Percentiles rank a stretch among this genome's conserved stretches.
phyloP scores from a whole-genome alignment of 1,284 basidiomycete species.

The Cerioporus squamosus region DNA sequence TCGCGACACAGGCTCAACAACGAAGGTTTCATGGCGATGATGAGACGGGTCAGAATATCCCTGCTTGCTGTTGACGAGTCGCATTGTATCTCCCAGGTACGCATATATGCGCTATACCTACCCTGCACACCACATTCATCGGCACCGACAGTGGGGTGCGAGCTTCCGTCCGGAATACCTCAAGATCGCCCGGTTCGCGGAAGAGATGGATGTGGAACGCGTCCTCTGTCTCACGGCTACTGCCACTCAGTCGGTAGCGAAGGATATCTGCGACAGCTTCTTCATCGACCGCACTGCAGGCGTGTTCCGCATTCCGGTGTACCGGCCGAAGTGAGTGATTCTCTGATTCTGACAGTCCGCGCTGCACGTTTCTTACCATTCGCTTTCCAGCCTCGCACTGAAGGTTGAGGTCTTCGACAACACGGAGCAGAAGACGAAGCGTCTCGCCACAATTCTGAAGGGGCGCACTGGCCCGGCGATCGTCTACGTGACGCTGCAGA shows the following conservation, averaged over 20 bases:
- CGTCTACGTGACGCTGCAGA: conserved; percentile 72
- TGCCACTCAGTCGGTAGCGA: conserved; percentile 63
- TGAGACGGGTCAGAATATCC: conserved; percentile 56
- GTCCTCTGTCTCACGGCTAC: conserved; percentile 80
- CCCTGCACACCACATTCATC: neutral
- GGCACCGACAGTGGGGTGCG: conserved; percentile 50
- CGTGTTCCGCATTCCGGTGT: conserved; percentile 47
- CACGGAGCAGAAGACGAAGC: conserved; percentile 44
- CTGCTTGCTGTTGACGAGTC: conserved; percentile 95
- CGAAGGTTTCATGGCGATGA: conserved; percentile 76
- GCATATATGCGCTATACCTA: neutral
- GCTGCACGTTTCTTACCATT: neutral
- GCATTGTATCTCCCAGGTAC: conserved; percentile 79
- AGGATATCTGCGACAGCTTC: conserved; percentile 68
- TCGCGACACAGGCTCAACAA: conserved; percentile 55
- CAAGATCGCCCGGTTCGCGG: conserved; percentile 61
- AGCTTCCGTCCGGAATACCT: conserved; percentile 60
- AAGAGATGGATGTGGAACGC: conserved; percentile 64
- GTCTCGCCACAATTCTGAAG: conserved; percentile 48
- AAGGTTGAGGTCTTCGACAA: conserved; percentile 54
- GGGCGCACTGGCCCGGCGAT: conserved; percentile 58
- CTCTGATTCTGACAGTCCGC: neutral
- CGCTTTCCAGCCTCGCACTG: conserved; percentile 53
- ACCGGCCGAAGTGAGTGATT: conserved; percentile 43
- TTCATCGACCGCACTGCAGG: conserved; percentile 45